Base-by-base conservation (phyloP, 2,329 filamentous ascomycete species). In the Davidsoniella virescens region DNA sequence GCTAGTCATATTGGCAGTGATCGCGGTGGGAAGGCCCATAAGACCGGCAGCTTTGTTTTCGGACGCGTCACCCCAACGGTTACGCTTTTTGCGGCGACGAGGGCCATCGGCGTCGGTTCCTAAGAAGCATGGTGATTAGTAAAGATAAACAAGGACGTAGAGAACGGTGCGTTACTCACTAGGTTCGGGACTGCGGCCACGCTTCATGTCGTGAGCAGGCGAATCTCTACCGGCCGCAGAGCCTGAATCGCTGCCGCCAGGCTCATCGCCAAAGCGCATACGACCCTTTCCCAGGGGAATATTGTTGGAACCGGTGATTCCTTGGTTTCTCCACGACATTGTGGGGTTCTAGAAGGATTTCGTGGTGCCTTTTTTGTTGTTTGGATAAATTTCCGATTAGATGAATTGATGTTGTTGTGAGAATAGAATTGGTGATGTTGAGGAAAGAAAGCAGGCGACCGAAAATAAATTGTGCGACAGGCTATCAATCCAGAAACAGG, bases 11-110 rank as follows among this genome's bases (percentile, higher is more conserved):
- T 90, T 88, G 55, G 88, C 87, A 67, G 90, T 81, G 65, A 98
- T 96, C 61, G 90, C 87, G 14, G 92, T 98, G 25, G 92, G 87
- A 58, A 98, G 75, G 52, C 92, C 92, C 88, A 98, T 96, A 55
- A 98, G 75, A 57, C 92, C 92, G 52, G 92, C 92, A 54, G 92
- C 92, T 74, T 98, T 98, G 71, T 98, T 98, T 69, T 98, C 92
- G 50, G 87, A 83, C 54, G 86, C 86, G 67, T 96, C 90, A 57
- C 92, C 92, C 92, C 92, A 98, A 63, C 92, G 82, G 66, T 98
- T 98, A 65, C 90, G 84, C 82, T 95, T 96, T 80, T 94, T 95
- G 66, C 92, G 86, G 60, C 84, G 84, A 64, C 84, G 85, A 55
- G 82, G 78, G 52, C 86, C 90, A 67, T 95, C 88, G 47, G 66